phyloP scores from a whole-genome alignment of 495 filamentous ascomycete genomes.

The Penicillium tannophilum region DNA sequence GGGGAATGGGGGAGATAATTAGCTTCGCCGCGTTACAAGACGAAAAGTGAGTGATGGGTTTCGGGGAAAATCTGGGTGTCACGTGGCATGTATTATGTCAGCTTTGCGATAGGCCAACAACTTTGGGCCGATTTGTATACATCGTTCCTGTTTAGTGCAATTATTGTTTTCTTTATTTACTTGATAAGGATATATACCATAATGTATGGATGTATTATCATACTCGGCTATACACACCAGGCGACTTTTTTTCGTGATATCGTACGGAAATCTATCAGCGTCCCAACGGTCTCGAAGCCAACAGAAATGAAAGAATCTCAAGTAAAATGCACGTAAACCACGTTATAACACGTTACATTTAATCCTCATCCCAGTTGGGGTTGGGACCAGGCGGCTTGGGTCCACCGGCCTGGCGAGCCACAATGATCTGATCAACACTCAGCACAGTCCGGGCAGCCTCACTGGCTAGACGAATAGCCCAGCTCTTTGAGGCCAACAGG shows the following conservation, averaged over 20 bases:
- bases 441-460: slow-evolving; percentile 93
- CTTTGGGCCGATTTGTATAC: background rate
- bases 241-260: slow-evolving; percentile 32
- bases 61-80: slow-evolving; percentile 45
- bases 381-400: slow-evolving; percentile 95
- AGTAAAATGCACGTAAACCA: slow-evolving; percentile 8
- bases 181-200: slow-evolving; percentile 12
- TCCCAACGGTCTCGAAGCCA: slow-evolving; percentile 27
- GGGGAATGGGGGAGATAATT: slow-evolving; percentile 15
- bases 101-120: slow-evolving; percentile 3
- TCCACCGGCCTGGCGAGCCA: slow-evolving; percentile 94
- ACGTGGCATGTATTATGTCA: slow-evolving; percentile 33
- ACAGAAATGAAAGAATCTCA: slow-evolving; percentile 6
- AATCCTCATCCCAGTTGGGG: slow-evolving; percentile 98
- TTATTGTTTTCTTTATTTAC: background rate
- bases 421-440: slow-evolving; percentile 98
- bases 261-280: slow-evolving; percentile 33
- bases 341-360: slow-evolving; percentile 32
- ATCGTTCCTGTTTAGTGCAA: background rate
- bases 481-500: slow-evolving; percentile 85
- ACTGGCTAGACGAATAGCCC: slow-evolving; percentile 95
- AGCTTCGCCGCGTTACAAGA: slow-evolving; percentile 23
- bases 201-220: slow-evolving; percentile 26
- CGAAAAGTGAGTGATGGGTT: slow-evolving; percentile 25
- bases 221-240: slow-evolving; percentile 29